These are phyloP conservation scores for Cutaneotrichosporon cutaneum DNA, from an alignment of 1,284 basidiomycete species.

Conservation along the genomic window DNA sequence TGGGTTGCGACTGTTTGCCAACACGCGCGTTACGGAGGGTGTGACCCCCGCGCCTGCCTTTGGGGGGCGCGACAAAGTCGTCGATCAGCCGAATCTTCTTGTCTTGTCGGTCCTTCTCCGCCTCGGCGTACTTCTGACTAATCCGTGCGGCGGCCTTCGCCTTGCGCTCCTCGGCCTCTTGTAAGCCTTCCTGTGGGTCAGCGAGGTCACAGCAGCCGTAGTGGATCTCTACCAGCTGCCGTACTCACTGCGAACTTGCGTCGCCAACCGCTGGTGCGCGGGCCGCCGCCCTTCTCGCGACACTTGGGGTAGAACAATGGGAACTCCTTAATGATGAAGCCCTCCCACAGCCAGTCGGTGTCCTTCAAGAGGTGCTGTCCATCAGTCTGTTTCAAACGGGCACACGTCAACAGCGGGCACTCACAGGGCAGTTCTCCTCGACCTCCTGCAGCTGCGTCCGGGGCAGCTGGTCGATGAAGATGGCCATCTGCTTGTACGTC, in stretches of 20 bases:
- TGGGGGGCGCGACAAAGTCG: conserved; percentile 20
- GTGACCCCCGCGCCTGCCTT: conserved; percentile 3
- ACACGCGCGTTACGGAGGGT: conserved; percentile 4
- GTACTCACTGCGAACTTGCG: conserved; percentile 43
- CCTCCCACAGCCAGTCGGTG: conserved; percentile 50
- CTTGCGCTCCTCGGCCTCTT: conserved; percentile 39
- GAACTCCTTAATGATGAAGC: conserved; percentile 37
- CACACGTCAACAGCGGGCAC: conserved; percentile 6
- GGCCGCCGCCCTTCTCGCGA: conserved; percentile 30
- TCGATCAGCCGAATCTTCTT: conserved; percentile 44
- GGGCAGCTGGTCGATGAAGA: conserved; percentile 38
- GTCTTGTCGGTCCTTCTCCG: conserved; percentile 38
- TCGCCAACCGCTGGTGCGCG: conserved; percentile 42
- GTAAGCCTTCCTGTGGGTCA: conserved; percentile 38
- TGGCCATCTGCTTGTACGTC: conserved; percentile 34
- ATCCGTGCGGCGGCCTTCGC: conserved; percentile 32
- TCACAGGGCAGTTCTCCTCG: conserved; percentile 35
- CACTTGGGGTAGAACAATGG: conserved; percentile 39
- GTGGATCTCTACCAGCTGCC: background rate
- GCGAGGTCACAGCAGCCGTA: too few relatives aligned
- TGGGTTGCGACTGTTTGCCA: conserved; percentile 1
- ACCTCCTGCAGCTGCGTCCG: conserved; percentile 42
- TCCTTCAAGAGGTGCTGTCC: conserved; percentile 43
- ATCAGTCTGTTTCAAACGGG: background rate
- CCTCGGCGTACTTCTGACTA: conserved; percentile 38